Base-by-base conservation (phyloP, 2,329 filamentous ascomycete genomes). In the Aspergillus sergii region DNA sequence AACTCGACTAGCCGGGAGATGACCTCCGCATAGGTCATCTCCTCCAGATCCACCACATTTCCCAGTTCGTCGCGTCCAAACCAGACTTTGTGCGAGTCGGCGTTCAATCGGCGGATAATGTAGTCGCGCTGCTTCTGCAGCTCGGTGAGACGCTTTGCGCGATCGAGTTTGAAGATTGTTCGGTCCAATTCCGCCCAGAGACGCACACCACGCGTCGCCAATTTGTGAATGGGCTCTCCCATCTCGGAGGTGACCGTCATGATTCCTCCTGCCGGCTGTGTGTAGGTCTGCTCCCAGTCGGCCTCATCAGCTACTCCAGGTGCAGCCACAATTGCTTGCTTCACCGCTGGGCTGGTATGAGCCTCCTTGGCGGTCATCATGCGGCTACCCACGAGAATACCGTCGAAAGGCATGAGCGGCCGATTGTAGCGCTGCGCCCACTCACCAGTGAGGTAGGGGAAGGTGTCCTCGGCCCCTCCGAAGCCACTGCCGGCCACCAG, bases 131-230 rank as follows among this genome's bases (percentile, higher is more conserved):
- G 90, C 82, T 95, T 96, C 83, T 93, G 92, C 46, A 97, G 85
- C 80, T 95, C 93, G 1, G 91, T 86, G 26, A 97, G 84, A 48
- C 93, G 90, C 85, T 97, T 97, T 75, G 94, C 93, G 83, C 96
- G 97, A 80, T 97, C 94, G 56, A 99, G 83, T 75, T 89, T 91
- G 84, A 99, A 99, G 73, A 99, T 98, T 81, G 96, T 97, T 79
- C 96, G 88, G 75, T 99, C 95, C 93, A 99, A 96, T 82, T 99
- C 95, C 56, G 93, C 90, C 95, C 95, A 99, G 84, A 99, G 97
- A 58, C 88, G 84, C 54, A 99, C 94, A 86, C 95, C 95, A 63
- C 95, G 91, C 57, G 95, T 99, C 19, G 95, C 95, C 64, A 99
- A 88, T 84, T 99, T 99, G 84, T 99, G 95, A 66, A 99, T 99